Evolutionary conservation across 2,329 filamentous ascomycete genomes (phyloP), one percentile per base, ranked within the genome.

Genomic region (Pseudogymnoascus sp.): DNA sequence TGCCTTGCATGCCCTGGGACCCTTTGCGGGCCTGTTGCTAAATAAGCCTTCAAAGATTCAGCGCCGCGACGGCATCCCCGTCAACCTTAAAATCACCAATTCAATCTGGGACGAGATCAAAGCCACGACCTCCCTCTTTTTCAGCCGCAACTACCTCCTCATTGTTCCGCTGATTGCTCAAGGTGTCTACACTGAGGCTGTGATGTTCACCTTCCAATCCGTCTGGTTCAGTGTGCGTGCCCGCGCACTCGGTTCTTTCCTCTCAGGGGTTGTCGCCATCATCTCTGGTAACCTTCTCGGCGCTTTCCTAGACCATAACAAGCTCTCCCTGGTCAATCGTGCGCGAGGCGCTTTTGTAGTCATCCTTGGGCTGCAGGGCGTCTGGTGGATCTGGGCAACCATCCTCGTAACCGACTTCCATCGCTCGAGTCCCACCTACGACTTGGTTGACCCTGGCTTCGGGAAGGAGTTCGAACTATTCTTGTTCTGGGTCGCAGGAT

Each of bases 351-450:
- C 70, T 5, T 72, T 71, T 40, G 23, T 70, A 4, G 45, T 65
- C 2, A 71, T 72, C 23, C 39, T 77, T 12, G 66, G 61, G 0
- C 69, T 88, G 0, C 86, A 89, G 68, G 87, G 87, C 0, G 86
- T 78, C 0, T 90, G 86, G 82, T 91, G 88, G 88, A 77, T 84
- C 3, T 91, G 88, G 88, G 83, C 82, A 0, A 88, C 87, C 0
- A 75, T 91, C 1, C 73, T 88, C 2, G 85, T 85, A 0, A 86
- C 86, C 0, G 77, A 82, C 31, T 91, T 85, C 72, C 78, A 78
- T 14, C 73, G 75, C 10, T 82, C 81, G 0, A 75, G 78, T 16
- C 87, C 87, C 0, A 82, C 79, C 0, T 87, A 84, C 68, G 89
- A 91, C 72, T 91, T 88, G 89, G 69, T 71, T 0, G 80, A 81